phyloP scores from a whole-genome alignment of 495 filamentous ascomycete genomes.

The Hypomontagnella submonticulosa region DNA sequence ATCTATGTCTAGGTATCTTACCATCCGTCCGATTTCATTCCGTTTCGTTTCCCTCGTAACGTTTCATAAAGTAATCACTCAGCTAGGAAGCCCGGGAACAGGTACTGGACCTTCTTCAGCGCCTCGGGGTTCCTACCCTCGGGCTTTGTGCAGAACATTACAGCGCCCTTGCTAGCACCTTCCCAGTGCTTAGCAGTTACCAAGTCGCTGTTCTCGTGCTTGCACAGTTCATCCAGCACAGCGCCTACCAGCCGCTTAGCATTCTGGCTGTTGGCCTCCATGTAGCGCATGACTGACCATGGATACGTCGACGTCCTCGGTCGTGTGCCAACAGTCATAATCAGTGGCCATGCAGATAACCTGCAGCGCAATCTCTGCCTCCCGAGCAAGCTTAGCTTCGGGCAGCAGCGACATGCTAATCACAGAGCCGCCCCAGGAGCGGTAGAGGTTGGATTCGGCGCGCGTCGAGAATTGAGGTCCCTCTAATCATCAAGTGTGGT shows the following conservation, averaged over 20 bases:
- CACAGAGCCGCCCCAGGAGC: slow-evolving; percentile 85
- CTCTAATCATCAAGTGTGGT: slow-evolving; percentile 59
- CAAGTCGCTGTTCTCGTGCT: slow-evolving; percentile 77
- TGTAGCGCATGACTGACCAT: slow-evolving; percentile 99
- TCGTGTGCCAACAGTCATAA: slow-evolving; percentile 94
- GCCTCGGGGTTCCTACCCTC: slow-evolving; percentile 70
- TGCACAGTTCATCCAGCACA: slow-evolving; percentile 84
- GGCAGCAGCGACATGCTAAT: slow-evolving; percentile 99
- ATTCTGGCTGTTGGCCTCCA: slow-evolving; percentile 90
- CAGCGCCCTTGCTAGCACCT: slow-evolving; percentile 68
- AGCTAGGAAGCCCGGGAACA: slow-evolving; percentile 75
- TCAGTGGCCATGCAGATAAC: slow-evolving; percentile 99
- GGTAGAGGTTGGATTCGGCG: slow-evolving; percentile 94
- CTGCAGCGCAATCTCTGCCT: slow-evolving; percentile 96
- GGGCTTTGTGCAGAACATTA: slow-evolving; percentile 79
- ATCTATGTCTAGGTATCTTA: slow-evolving; percentile 21
- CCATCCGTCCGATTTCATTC: slow-evolving; percentile 17
- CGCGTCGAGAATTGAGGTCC: slow-evolving; percentile 98
- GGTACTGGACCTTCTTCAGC: slow-evolving; percentile 75
- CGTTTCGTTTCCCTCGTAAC: slow-evolving; percentile 5
- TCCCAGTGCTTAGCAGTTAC: slow-evolving; percentile 81
- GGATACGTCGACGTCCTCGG: slow-evolving; percentile 85
- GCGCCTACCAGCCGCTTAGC: slow-evolving; percentile 85
- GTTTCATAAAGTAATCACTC: slow-evolving; percentile 31
- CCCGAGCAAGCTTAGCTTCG: slow-evolving; percentile 93